Evolutionary conservation across 345 rosid species (phyloP).

Genomic region (Microthlaspi erraticum): DNA sequence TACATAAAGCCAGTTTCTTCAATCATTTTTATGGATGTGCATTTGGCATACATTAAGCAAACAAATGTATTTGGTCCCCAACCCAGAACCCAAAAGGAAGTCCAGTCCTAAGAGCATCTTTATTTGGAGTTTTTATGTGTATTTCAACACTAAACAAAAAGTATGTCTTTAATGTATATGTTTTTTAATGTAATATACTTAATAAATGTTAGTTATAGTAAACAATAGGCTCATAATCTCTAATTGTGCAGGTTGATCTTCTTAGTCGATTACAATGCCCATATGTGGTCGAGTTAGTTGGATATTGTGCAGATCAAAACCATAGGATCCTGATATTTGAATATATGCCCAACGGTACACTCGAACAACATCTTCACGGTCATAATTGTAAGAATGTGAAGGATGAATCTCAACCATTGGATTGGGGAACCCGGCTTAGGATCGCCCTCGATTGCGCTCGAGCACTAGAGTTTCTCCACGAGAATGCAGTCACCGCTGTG

Average conservation of each 20-base stretch:
- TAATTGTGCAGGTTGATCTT: slow-evolving; percentile 74
- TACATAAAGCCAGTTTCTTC: too few species aligned
- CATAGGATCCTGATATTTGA: slow-evolving; percentile 88
- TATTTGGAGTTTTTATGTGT: too few species aligned
- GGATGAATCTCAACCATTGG: slow-evolving; percentile 48
- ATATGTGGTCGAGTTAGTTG: slow-evolving; percentile 79
- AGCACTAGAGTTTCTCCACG: slow-evolving; percentile 89
- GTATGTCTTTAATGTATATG: too few species aligned
- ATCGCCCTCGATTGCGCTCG: slow-evolving; percentile 88
- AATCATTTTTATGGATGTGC: too few species aligned
- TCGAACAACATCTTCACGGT: slow-evolving; percentile 63
- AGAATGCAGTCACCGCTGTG: slow-evolving; percentile 60
- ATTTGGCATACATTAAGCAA: too few species aligned
- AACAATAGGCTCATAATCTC: too few species aligned
- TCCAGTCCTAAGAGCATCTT: too few species aligned
- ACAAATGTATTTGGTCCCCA: too few species aligned
- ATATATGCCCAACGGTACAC: slow-evolving; percentile 71
- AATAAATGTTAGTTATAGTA: too few species aligned
- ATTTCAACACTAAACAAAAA: too few species aligned
- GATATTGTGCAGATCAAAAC: slow-evolving; percentile 91
- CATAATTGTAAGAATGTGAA: slow-evolving; percentile 26
- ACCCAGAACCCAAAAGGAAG: too few species aligned
- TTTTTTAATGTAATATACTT: too few species aligned
- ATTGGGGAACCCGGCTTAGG: slow-evolving; percentile 77
- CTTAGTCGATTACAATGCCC: slow-evolving; percentile 81